Evolutionary conservation across 495 filamentous ascomycete genomes (phyloP).

Genomic region (Daldinia bambusicola): DNA sequence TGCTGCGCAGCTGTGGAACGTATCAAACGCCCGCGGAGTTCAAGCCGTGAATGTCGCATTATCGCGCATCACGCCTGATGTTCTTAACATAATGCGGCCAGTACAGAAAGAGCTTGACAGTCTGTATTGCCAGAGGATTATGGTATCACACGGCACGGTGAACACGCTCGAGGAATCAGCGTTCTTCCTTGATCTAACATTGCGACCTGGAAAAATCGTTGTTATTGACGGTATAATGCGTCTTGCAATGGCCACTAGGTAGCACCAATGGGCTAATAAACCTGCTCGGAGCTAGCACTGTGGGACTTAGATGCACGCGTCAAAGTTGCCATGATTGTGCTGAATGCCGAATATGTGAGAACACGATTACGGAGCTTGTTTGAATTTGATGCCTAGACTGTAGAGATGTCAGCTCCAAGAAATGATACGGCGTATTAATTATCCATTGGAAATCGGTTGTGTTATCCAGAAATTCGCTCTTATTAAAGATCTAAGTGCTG

Average conservation of each 20-base stretch:
- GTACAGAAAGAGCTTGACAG: conserved; percentile 57
- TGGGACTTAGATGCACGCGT: conserved; percentile 51
- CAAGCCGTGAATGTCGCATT: conserved; percentile 55
- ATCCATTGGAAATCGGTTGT: neutral
- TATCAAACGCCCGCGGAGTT: conserved; percentile 59
- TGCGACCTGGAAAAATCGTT: conserved; percentile 60
- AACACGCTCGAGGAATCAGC: conserved; percentile 62
- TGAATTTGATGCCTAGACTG: conserved; percentile 31
- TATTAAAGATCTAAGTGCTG: conserved; percentile 13
- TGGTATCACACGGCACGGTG: conserved; percentile 64
- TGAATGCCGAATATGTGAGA: conserved; percentile 48
- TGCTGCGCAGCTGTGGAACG: conserved; percentile 55
- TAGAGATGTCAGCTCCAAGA: neutral
- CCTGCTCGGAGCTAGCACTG: conserved; percentile 60
- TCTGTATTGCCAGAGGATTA: conserved; percentile 56
- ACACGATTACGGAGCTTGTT: conserved; percentile 34
- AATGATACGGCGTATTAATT: no score
- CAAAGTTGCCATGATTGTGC: conserved; percentile 59
- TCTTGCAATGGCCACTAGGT: conserved; percentile 61
- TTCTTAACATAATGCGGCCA: conserved; percentile 55
- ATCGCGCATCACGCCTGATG: conserved; percentile 52
- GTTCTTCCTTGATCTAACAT: conserved; percentile 61
- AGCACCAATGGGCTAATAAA: conserved; percentile 63
- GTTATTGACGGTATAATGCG: conserved; percentile 63
- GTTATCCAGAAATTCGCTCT: neutral